These are phyloP conservation scores for Mycena vulgaris DNA, from an alignment of 768 basidiomycete species.

Conservation along the genomic window DNA sequence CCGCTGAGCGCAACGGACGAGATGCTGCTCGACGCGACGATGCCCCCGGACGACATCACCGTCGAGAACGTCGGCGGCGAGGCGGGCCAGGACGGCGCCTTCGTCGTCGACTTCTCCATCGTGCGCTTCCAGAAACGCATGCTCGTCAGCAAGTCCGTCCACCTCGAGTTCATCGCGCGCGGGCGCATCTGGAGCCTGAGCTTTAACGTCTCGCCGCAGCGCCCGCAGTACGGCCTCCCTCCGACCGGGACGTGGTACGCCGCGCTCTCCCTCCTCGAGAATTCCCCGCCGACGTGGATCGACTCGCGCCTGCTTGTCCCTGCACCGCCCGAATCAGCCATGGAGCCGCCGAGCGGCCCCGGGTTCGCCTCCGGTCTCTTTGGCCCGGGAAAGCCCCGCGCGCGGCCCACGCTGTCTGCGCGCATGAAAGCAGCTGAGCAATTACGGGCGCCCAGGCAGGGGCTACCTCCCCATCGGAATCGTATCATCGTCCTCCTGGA, in stretches of 20 bases:
- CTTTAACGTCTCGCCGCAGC: constrained; percentile 51
- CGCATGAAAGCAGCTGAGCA: constrained; percentile 44
- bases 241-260: constrained; percentile 47
- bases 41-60: constrained; percentile 67
- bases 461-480: constrained; percentile 34
- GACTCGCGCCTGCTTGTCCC: constrained; percentile 57
- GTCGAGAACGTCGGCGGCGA: constrained; percentile 67
- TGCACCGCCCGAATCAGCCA: constrained; percentile 40
- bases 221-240: constrained; percentile 10
- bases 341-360: constrained; percentile 18
- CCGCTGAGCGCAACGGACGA: constrained; percentile 69
- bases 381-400: constrained; percentile 29
- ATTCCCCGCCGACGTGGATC: constrained; percentile 60
- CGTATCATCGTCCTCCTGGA: constrained; percentile 49
- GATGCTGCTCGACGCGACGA: constrained; percentile 60
- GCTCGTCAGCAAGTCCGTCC: constrained; percentile 69
- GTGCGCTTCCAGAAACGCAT: constrained; percentile 81
- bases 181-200: constrained; percentile 70
- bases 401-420: constrained; percentile 44
- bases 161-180: constrained; percentile 77
- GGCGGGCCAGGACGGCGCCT: constrained; percentile 58
- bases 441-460: constrained; percentile 3
- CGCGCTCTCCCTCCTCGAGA: constrained; percentile 55
- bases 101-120: constrained; percentile 66
- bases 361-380: constrained; percentile 31